Base-by-base conservation (phyloP, 192 early-diverging fungal species). In the Linnemannia schmuckeri region DNA sequence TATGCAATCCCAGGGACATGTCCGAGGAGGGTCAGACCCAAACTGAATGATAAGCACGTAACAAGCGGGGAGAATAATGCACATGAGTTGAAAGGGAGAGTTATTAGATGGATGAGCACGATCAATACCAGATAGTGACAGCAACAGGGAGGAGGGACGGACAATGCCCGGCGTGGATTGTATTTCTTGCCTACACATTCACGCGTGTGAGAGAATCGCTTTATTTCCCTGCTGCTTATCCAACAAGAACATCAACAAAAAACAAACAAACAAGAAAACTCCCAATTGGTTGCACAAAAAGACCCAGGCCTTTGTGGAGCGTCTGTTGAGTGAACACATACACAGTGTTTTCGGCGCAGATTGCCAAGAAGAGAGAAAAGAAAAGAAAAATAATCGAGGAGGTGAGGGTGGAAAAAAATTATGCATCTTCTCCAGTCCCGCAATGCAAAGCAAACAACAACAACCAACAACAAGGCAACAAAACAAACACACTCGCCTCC, bases 1-100 rank as follows among this genome's bases (percentile, higher is more conserved):
- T 86, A 77, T 6, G 55, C n/a, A 33, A 86, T 52, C 12, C 83
- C 83, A 4, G 83, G 83, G 55, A 80, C n/a, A 54, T 80, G 55
- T 55, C 83, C 83, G 37, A 86, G 70, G 33, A 86, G 52, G 10
- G 83, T 80, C 52, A 80, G 54, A 8, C 55, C 61, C 27, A 85
- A 24, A 33, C 83, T 85, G 41, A 35, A 20, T 66, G 61, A 30
- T 66, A 66, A 66, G 30, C 61, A 35, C 22, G 57, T 12, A 66
- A n/a, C 7, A 71, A 42, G 35, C 20, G 30, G 9, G 15, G 1
- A 4, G 24, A 74, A 49, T 12, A 18, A 7, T 5, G 18, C 27
- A 74, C 30, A 52, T 20, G 46, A 49, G 72, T 52, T 18, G 18
- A 52, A 22, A 57, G 49, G 55, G 44, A 7, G 35, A 52, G 47